Evolutionary conservation across 257 asterid genomes (phyloP).

Genomic region (Dorcoceras hygrometricum): DNA sequence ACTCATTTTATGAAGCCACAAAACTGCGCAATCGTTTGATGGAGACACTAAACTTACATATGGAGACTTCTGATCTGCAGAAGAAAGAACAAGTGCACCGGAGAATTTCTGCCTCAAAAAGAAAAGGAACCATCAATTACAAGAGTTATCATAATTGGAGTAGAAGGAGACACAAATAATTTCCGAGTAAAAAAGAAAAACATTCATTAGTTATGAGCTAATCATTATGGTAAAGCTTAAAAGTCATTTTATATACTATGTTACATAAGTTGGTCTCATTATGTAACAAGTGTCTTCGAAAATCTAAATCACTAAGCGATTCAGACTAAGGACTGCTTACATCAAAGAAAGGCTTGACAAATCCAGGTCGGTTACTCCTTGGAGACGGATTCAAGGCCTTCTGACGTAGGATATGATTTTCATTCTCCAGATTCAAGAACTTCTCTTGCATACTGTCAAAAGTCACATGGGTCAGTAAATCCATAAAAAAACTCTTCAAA

Average conservation of each 20-base stretch:
- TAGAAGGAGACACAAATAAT: constrained; percentile 52
- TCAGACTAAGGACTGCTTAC: constrained; percentile 46
- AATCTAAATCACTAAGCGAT: constrained; percentile 19
- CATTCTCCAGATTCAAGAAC: constrained; percentile 63
- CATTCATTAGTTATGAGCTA: background rate
- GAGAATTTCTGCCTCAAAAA: constrained; percentile 60
- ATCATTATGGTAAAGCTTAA: background rate
- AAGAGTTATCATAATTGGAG: background rate
- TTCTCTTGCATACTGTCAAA: constrained; percentile 81
- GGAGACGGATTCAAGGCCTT: constrained; percentile 72
- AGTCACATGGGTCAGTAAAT: constrained; percentile 18
- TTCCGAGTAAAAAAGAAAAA: constrained; percentile 50
- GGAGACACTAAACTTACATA: constrained; percentile 50
- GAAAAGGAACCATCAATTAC: constrained; percentile 14
- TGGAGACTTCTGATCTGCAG: constrained; percentile 68
- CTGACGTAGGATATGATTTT: constrained; percentile 78
- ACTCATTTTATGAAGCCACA: constrained; percentile 13
- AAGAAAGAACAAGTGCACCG: constrained; percentile 59
- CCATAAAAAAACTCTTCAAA: constrained; percentile 15
- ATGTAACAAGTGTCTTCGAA: constrained; percentile 6
- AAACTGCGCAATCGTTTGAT: constrained; percentile 28
- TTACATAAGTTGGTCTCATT: constrained; percentile 10
- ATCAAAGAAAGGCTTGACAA: constrained; percentile 64
- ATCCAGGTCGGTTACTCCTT: constrained; percentile 60
- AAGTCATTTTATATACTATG: background rate